Evolutionary conservation across 495 filamentous ascomycete species (phyloP).

Genomic region (Halenospora varia): DNA sequence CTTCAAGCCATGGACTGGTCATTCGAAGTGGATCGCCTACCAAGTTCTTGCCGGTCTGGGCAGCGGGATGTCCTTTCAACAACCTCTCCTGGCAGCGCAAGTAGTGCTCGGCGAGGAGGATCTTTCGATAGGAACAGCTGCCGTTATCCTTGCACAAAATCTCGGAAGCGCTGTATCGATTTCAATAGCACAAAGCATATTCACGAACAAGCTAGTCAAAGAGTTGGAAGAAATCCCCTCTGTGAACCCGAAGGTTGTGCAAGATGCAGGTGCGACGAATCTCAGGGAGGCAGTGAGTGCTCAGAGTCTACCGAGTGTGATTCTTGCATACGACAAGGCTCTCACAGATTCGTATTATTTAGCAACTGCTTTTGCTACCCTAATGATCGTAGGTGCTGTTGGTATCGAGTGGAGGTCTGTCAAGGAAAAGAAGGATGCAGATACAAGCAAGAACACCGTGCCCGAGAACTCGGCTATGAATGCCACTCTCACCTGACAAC

Average conservation of each 20-base stretch:
- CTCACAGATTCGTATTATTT: constrained; percentile 59
- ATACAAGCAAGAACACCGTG: not conserved
- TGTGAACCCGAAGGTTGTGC: constrained; percentile 36
- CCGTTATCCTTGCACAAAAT: constrained; percentile 57
- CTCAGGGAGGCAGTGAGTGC: constrained; percentile 23
- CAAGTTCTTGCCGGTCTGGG: constrained; percentile 66
- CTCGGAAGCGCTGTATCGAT: constrained; percentile 61
- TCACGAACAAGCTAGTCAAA: constrained; percentile 51
- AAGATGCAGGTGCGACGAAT: constrained; percentile 47
- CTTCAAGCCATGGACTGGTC: constrained; percentile 44
- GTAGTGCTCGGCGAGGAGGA: constrained; percentile 44
- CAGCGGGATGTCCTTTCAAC: constrained; percentile 65
- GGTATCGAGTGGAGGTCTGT: constrained; percentile 71
- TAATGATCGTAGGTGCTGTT: constrained; percentile 56
- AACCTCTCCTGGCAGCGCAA: constrained; percentile 55
- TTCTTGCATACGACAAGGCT: constrained; percentile 41
- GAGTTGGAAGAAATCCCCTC: constrained; percentile 33
- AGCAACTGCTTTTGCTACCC: constrained; percentile 53
- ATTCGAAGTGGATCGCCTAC: constrained; percentile 61
- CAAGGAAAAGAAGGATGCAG: constrained; percentile 64
- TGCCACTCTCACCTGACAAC: not conserved
- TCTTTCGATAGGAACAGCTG: constrained; percentile 52
- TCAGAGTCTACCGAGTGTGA: constrained; percentile 36
- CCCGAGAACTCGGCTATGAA: not conserved
- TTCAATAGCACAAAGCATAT: constrained; percentile 56